Percentiles rank a stretch among this genome's conserved stretches.
These are phyloP conservation scores for Mycena amicta DNA, from an alignment of 768 basidiomycete species.

Conservation along the genomic window DNA sequence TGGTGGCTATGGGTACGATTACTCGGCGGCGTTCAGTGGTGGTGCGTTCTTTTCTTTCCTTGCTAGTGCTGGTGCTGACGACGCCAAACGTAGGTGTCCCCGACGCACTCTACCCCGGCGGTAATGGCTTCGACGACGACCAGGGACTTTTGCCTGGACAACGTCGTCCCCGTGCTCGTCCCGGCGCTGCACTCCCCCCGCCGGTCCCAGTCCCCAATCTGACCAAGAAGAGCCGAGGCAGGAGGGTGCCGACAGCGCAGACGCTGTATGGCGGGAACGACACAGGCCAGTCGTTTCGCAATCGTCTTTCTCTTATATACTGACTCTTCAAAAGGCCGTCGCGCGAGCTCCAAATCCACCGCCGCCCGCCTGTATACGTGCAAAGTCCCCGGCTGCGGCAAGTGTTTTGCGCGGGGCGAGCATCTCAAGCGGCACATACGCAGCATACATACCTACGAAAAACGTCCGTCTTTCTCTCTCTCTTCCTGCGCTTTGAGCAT, in stretches of 20 bases:
- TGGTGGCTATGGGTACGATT: background rate
- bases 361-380: constrained; percentile 65
- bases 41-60: background rate
- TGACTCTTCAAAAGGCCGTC: no score
- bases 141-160: constrained; percentile 4
- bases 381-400: constrained; percentile 80
- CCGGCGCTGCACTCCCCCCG: constrained; percentile 35
- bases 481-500: constrained; percentile 10
- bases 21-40: background rate
- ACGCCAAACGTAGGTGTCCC: background rate
- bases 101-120: background rate
- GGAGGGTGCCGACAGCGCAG: constrained; percentile 47
- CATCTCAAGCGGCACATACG: no score
- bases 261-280: constrained; percentile 21
- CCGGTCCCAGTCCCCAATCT: constrained; percentile 51
- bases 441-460: constrained; percentile 90
- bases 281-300: constrained; percentile 11
- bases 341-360: no score
- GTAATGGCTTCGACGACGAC: constrained; percentile 4
- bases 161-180: constrained; percentile 23
- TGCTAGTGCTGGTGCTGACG: background rate
- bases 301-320: no score
- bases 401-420: constrained; percentile 82
- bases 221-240: constrained; percentile 51
- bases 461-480: constrained; percentile 61